These are phyloP conservation scores for Trebouxia sp. DNA, from an alignment of 139 green algal species.

Conservation along the genomic window DNA sequence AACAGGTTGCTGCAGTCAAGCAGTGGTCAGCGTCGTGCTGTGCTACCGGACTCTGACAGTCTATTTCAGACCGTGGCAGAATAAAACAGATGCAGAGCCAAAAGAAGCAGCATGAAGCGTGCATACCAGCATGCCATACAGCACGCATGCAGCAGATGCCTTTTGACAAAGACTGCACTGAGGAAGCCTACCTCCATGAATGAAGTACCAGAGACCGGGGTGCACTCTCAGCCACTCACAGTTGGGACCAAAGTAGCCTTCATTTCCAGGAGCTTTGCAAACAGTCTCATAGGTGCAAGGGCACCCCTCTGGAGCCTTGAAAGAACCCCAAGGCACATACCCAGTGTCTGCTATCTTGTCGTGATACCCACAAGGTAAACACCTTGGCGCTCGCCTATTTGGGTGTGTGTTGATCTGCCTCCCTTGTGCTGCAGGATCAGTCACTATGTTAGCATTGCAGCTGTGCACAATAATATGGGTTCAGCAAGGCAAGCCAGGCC, in stretches of 20 bases:
- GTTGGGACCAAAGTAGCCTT: neutral
- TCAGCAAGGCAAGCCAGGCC: too few relatives aligned
- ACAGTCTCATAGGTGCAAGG: constrained; percentile 20
- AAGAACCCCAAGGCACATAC: neutral
- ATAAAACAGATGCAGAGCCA: too few relatives aligned
- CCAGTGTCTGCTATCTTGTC: constrained; percentile 10
- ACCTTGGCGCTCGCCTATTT: constrained; percentile 13
- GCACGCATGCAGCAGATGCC: too few relatives aligned
- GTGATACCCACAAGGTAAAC: constrained; percentile 17
- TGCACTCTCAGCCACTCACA: constrained; percentile 18
- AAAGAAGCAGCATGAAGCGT: too few relatives aligned
- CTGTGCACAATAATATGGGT: neutral
- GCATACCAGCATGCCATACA: too few relatives aligned
- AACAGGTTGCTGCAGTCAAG: too few relatives aligned
- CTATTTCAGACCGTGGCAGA: too few relatives aligned
- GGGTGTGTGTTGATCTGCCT: constrained; percentile 25
- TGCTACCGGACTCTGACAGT: too few relatives aligned
- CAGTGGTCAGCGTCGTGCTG: too few relatives aligned
- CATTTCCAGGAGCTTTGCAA: constrained; percentile 9
- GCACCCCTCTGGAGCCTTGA: constrained; percentile 3
- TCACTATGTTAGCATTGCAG: neutral
- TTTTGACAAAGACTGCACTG: too few relatives aligned
- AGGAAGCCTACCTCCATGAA: constrained; percentile 16
- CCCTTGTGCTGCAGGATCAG: constrained; percentile 11
- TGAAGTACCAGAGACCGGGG: constrained; percentile 25